Conservation (phyloP, 2,329 filamentous ascomycete species). For the Fusarium floridanum region DNA sequence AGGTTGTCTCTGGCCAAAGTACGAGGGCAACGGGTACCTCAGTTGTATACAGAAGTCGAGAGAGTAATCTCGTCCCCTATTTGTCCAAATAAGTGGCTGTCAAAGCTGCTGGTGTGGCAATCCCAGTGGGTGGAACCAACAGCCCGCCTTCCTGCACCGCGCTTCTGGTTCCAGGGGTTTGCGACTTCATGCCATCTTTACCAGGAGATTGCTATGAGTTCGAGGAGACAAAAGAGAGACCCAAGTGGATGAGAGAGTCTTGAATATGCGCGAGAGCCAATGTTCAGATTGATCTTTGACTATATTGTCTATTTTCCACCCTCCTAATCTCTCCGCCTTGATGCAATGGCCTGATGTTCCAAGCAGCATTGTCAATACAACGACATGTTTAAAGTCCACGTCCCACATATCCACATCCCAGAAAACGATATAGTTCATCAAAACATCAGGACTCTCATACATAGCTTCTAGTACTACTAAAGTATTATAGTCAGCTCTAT, state of each 20-base stretch:
- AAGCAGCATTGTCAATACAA: neutral
- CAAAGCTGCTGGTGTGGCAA: neutral
- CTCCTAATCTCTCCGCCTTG: neutral
- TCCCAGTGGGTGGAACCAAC: neutral
- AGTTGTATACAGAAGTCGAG: constrained; percentile 20
- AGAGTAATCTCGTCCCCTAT: constrained; percentile 6
- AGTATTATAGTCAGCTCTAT: neutral
- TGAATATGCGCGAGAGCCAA: neutral
- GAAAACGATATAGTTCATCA: neutral
- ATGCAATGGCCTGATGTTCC: neutral
- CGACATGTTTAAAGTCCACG: neutral
- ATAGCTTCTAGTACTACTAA: too few relatives aligned
- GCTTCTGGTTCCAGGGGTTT: neutral
- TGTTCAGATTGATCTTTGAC: neutral
- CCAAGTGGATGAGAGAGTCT: neutral
- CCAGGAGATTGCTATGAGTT: neutral
- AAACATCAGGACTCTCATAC: neutral
- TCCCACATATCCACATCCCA: neutral
- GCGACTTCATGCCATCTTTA: constrained; percentile 15
- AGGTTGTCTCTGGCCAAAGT: neutral
- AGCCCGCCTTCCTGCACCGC: neutral
- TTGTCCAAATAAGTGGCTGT: neutral
- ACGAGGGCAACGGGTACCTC: constrained; percentile 4
- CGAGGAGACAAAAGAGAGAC: neutral
- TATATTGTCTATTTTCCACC: neutral